phyloP scores from a whole-genome alignment of 805 yeast species.

The Citeromyces matritensis region DNA sequence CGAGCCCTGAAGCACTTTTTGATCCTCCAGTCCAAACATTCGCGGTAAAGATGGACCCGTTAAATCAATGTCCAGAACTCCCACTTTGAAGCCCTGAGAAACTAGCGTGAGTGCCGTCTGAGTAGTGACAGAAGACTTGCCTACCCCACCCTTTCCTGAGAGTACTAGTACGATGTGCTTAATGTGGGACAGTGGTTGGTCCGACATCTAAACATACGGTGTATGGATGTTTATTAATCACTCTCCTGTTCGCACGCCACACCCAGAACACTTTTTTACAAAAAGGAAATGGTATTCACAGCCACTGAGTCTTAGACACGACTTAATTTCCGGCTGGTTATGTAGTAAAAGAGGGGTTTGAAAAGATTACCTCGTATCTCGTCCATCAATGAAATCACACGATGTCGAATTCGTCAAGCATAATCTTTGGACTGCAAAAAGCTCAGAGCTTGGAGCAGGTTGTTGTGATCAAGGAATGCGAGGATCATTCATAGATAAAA shows the following conservation, averaged over 20 bases:
- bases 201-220: too few species aligned
- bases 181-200: constrained; percentile 21
- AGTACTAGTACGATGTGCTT: constrained; percentile 70
- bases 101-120: constrained; percentile 81
- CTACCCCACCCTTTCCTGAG: constrained; percentile 96
- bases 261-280: background rate
- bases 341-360: too few species aligned
- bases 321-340: too few species aligned
- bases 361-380: too few species aligned
- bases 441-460: too few species aligned
- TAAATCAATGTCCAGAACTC: constrained; percentile 86
- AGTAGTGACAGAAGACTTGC: constrained; percentile 90
- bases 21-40: constrained; percentile 81
- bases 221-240: background rate
- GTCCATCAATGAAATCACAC: too few species aligned
- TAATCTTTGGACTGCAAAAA: too few species aligned
- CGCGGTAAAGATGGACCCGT: constrained; percentile 96
- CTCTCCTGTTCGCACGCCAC: background rate
- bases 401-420: too few species aligned
- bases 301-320: too few species aligned
- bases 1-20: constrained; percentile 66
- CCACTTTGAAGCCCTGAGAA: constrained; percentile 63
- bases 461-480: too few species aligned
- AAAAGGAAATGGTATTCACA: too few species aligned
- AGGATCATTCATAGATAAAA: too few species aligned